A percentile compares a stretch with the other conserved stretches of the same genome.
These are phyloP conservation scores for Nidularia pulvinata DNA, from an alignment of 768 basidiomycete species.

Conservation along the genomic window DNA sequence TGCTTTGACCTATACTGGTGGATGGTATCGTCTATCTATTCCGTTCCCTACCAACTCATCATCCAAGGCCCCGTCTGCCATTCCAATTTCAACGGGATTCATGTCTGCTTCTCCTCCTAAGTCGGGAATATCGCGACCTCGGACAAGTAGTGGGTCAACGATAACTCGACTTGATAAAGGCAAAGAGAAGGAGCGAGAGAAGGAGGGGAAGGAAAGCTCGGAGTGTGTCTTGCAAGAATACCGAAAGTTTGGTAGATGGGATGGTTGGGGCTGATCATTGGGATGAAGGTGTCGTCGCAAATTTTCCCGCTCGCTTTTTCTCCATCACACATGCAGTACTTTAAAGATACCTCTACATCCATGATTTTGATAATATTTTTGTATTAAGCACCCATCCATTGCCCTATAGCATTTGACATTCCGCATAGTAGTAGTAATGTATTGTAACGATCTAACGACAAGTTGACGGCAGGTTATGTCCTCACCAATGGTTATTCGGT, in stretches of 20 bases:
- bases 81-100: conserved; percentile 12
- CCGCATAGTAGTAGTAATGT: too few relatives aligned
- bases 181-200: conserved; percentile 60
- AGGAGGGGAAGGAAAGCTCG: conserved; percentile 57
- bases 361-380: neutral
- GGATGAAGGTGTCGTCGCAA: neutral
- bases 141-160: conserved; percentile 54
- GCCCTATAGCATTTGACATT: too few relatives aligned
- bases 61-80: conserved; percentile 1
- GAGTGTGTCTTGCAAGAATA: conserved; percentile 77
- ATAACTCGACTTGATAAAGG: conserved; percentile 51
- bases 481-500: too few relatives aligned
- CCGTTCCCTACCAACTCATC: conserved; percentile 27
- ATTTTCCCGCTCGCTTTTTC: conserved; percentile 1
- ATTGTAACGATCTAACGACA: too few relatives aligned
- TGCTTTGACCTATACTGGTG: conserved; percentile 86
- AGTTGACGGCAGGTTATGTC: too few relatives aligned
- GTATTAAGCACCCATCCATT: neutral
- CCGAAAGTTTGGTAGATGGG: conserved; percentile 84
- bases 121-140: conserved; percentile 29
- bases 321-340: conserved; percentile 2
- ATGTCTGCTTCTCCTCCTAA: conserved; percentile 42
- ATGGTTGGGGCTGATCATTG: conserved; percentile 69
- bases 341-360: neutral
- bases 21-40: conserved; percentile 86